These are phyloP conservation scores for Tetrapyrgos nigripes DNA, from an alignment of 1,284 basidiomycete species.

Conservation along the genomic window DNA sequence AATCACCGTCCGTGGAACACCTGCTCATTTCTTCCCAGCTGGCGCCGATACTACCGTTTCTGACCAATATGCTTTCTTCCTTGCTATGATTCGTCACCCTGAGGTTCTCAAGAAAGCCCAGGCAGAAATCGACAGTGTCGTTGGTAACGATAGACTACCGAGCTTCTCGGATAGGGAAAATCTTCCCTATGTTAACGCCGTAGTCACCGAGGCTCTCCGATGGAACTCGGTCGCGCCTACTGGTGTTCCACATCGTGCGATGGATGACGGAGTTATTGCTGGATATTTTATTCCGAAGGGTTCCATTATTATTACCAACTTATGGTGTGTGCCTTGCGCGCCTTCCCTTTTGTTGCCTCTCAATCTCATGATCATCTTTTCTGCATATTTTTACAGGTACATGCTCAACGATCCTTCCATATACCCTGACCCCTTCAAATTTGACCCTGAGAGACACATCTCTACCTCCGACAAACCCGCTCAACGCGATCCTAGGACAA, in stretches of 20 bases:
- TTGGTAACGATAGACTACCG: constrained; percentile 34
- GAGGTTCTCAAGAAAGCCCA: constrained; percentile 29
- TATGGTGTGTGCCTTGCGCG: constrained; percentile 22
- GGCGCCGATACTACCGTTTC: constrained; percentile 25
- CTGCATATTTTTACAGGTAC: constrained; percentile 9
- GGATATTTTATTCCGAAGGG: constrained; percentile 34
- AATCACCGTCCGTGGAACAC: not conserved
- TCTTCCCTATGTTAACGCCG: constrained; percentile 37
- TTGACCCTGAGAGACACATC: constrained; percentile 21
- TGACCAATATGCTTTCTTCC: constrained; percentile 25
- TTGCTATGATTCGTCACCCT: constrained; percentile 25
- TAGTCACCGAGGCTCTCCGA: constrained; percentile 32
- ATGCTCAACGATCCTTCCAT: constrained; percentile 20
- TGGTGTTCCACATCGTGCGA: constrained; percentile 30
- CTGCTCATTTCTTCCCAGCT: not conserved
- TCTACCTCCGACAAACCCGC: constrained; percentile 11
- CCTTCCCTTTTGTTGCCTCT: constrained; percentile 11
- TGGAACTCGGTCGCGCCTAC: constrained; percentile 33
- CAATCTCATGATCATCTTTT: not conserved
- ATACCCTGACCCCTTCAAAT: constrained; percentile 19
- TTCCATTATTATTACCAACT: constrained; percentile 31
- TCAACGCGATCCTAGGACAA: constrained; percentile 18
- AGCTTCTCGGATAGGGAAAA: constrained; percentile 32
- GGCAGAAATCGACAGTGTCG: constrained; percentile 30
- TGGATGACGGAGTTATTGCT: constrained; percentile 30